phyloP scores from a whole-genome alignment of 176 grass and related monocot species.

The Musa troglodytarum region DNA sequence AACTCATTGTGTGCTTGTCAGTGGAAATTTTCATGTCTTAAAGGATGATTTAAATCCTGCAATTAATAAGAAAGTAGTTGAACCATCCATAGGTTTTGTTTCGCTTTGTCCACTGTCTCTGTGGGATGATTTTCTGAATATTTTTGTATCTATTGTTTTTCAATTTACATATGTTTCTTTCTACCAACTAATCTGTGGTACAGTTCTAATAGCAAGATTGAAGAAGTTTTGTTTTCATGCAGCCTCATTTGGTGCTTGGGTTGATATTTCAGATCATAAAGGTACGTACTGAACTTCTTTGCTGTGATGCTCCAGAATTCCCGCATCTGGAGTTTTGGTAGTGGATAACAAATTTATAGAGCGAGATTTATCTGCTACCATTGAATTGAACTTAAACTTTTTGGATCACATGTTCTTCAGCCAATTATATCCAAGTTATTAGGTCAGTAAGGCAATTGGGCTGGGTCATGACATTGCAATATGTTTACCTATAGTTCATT shows the following conservation, averaged over 20 bases:
- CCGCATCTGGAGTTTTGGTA: no score
- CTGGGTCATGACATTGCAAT: no score
- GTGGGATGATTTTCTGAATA: neutral
- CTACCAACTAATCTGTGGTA: neutral
- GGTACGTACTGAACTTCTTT: conserved; percentile 24
- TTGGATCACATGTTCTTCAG: no score
- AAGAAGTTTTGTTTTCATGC: conserved; percentile 21
- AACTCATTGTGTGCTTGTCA: no score
- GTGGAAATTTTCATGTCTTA: neutral
- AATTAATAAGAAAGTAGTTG: neutral
- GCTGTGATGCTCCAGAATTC: no score
- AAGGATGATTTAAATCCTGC: neutral
- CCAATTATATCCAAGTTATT: no score
- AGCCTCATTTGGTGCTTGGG: conserved; percentile 98
- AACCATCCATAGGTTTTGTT: neutral
- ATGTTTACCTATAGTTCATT: neutral
- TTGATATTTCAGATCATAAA: conserved; percentile 99
- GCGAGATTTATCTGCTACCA: no score
- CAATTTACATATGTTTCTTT: neutral
- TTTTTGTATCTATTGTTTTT: neutral
- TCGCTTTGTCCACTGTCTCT: neutral
- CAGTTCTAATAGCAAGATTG: neutral
- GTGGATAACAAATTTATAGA: no score
- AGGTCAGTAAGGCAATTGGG: no score
- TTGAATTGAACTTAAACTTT: no score